Percentiles rank a stretch among this genome's conserved stretches.
Evolutionary conservation across 2,329 filamentous ascomycete species (phyloP).

Genomic region (Massarina eburnea): DNA sequence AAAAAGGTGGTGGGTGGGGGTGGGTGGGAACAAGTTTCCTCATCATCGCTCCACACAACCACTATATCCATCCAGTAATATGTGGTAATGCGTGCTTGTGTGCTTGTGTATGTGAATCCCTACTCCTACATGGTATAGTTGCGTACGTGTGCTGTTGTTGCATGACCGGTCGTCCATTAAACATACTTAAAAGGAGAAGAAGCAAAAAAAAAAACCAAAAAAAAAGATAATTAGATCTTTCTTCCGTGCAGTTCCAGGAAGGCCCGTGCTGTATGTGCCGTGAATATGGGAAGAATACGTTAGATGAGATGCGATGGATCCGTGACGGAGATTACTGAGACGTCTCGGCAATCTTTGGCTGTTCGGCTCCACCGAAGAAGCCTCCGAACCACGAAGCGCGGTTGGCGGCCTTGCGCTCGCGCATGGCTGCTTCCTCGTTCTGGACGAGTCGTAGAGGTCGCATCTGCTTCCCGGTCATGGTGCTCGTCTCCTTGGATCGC

Average conservation of each 20-base stretch:
- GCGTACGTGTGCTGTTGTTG: background rate
- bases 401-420: constrained; percentile 48
- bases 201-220: background rate
- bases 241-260: too few species aligned
- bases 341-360: constrained; percentile 10
- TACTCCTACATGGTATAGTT: background rate
- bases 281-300: background rate
- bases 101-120: background rate
- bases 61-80: too few species aligned
- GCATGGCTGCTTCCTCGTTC: constrained; percentile 54
- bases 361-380: constrained; percentile 44
- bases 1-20: background rate
- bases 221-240: background rate
- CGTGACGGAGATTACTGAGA: background rate
- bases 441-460: constrained; percentile 85
- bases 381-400: constrained; percentile 50
- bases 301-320: background rate
- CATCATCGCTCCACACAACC: too few species aligned
- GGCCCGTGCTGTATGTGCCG: background rate
- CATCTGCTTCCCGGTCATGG: constrained; percentile 66
- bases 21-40: background rate
- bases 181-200: too few species aligned
- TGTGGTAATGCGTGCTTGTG: too few species aligned
- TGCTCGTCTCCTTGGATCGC: constrained; percentile 57
- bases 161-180: too few species aligned